phyloP scores from a whole-genome alignment of 495 filamentous ascomycete species.

The Trichoderma virens region DNA sequence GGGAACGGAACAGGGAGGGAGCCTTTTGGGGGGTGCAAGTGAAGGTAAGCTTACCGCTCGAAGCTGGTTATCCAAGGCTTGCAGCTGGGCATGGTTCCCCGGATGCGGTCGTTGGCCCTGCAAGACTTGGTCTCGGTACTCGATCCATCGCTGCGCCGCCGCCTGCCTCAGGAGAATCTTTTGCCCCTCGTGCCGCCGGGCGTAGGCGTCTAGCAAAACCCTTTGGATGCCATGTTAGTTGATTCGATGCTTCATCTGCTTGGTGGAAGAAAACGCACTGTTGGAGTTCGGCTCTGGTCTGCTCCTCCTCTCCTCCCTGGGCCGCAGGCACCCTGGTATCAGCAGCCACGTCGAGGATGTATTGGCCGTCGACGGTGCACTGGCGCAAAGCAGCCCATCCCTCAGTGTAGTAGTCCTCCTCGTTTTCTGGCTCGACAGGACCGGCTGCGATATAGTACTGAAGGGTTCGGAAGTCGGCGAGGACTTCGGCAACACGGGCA shows the following conservation, averaged over 20 bases:
- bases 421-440: constrained; percentile 46
- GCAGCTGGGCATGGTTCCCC: constrained; percentile 50
- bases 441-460: constrained; percentile 72
- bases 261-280: constrained; percentile 46
- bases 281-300: constrained; percentile 65
- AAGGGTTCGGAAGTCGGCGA: constrained; percentile 76
- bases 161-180: constrained; percentile 74
- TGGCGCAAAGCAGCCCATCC: constrained; percentile 71
- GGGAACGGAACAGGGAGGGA: background rate
- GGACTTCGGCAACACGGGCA: constrained; percentile 72
- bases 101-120: constrained; percentile 54
- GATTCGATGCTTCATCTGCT: background rate
- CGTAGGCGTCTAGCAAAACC: constrained; percentile 68
- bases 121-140: constrained; percentile 59
- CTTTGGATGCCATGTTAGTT: constrained; percentile 36
- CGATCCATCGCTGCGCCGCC: constrained; percentile 73
- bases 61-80: constrained; percentile 50
- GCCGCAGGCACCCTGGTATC: constrained; percentile 57
- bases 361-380: constrained; percentile 65
- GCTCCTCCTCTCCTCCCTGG: constrained; percentile 54
- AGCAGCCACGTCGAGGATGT: constrained; percentile 55
- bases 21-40: background rate
- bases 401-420: constrained; percentile 69
- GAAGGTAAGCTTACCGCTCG: constrained; percentile 41
- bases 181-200: constrained; percentile 76